Evolutionary conservation across 495 filamentous ascomycete genomes (phyloP).

Genomic region (Polyplosphaeria fusca): DNA sequence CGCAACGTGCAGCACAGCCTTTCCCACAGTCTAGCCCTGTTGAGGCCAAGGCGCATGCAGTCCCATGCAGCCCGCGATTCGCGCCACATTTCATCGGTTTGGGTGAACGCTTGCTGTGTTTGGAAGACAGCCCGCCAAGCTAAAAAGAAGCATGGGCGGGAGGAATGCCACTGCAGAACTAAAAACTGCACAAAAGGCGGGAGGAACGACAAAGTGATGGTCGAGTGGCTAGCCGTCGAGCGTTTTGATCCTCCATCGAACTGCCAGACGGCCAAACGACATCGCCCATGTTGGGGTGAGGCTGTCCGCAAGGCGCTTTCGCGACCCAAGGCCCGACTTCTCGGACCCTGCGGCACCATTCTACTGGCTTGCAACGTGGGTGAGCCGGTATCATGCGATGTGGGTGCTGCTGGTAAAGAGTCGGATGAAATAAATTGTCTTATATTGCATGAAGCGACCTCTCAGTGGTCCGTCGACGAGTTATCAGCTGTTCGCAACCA

Average conservation of each 20-base stretch:
- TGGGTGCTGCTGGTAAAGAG: background rate
- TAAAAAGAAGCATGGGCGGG: constrained; percentile 8
- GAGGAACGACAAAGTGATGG: constrained; percentile 11
- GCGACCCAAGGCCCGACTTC: constrained; percentile 5
- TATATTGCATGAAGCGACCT: background rate
- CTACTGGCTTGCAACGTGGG: constrained; percentile 1
- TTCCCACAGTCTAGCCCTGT: constrained; percentile 11
- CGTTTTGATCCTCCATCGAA: constrained; percentile 14
- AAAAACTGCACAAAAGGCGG: background rate
- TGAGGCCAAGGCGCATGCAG: constrained; percentile 9
- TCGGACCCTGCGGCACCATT: constrained; percentile 1
- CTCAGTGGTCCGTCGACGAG: background rate
- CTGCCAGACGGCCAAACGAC: background rate
- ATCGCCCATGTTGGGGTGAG: constrained; percentile 2
- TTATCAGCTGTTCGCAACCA: background rate
- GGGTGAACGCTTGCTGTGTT: background rate
- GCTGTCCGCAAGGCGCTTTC: constrained; percentile 13
- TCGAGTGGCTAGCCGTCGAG: background rate
- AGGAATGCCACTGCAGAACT: constrained; percentile 10
- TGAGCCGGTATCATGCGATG: background rate
- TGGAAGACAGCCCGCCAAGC: background rate
- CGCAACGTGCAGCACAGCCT: background rate
- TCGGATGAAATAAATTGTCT: background rate
- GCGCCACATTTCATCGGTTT: background rate
- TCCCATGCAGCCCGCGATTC: background rate